Conservation (phyloP, 2,329 filamentous ascomycete species). For the Pseudogymnoascus sp. region DNA sequence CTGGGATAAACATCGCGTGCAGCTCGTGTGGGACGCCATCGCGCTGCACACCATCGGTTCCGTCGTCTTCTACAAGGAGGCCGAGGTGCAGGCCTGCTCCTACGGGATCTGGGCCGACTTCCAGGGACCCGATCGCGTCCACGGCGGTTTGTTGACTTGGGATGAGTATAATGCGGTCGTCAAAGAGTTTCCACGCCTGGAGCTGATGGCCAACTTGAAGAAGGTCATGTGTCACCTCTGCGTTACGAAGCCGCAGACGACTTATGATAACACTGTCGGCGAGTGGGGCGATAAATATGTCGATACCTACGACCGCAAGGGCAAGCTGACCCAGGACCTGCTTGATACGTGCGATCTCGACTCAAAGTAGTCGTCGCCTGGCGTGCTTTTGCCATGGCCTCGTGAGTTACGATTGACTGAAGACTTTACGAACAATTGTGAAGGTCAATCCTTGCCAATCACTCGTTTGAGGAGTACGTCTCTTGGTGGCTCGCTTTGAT, state of each 20-base stretch:
- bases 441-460: not conserved
- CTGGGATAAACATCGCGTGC: slow-evolving; percentile 34
- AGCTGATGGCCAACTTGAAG: slow-evolving; percentile 27
- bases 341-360: slow-evolving; percentile 18
- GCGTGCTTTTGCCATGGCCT: not conserved
- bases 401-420: not conserved
- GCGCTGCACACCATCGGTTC: slow-evolving; percentile 34
- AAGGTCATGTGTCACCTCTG: slow-evolving; percentile 29
- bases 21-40: slow-evolving; percentile 42
- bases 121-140: slow-evolving; percentile 24
- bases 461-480: too few species aligned
- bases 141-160: slow-evolving; percentile 20
- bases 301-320: slow-evolving; percentile 28
- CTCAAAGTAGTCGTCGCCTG: not conserved
- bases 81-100: slow-evolving; percentile 30
- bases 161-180: slow-evolving; percentile 26
- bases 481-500: too few species aligned
- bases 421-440: not conserved
- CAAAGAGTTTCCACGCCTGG: slow-evolving; percentile 27
- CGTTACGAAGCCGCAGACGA: slow-evolving; percentile 29
- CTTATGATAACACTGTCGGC: slow-evolving; percentile 29
- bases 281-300: slow-evolving; percentile 30
- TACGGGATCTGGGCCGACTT: slow-evolving; percentile 33
- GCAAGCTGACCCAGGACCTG: slow-evolving; percentile 24
- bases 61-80: slow-evolving; percentile 36